Evolutionary conservation across 225 moss, liverwort and hornwort species (phyloP).

Genomic region (Asterella californica): DNA sequence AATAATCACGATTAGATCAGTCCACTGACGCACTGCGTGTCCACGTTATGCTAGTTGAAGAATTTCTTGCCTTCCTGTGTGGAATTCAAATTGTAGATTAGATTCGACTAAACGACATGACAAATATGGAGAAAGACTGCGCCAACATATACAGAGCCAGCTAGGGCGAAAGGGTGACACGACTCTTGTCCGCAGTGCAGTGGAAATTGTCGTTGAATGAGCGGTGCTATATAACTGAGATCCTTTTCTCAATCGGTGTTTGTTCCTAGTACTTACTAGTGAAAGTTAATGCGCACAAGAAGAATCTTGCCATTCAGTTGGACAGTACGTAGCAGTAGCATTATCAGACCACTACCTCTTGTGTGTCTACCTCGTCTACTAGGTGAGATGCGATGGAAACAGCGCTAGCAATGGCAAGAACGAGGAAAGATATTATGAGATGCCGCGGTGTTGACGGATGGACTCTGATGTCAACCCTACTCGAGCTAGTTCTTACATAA

Average conservation of each 20-base stretch:
- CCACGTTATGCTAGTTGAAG: neutral
- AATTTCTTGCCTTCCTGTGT: neutral
- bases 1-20: neutral
- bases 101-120: neutral
- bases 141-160: neutral
- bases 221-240: neutral
- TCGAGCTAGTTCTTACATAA: neutral
- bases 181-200: neutral
- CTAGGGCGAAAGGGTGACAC: neutral
- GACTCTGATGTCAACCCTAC: neutral
- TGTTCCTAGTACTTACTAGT: neutral
- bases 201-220: neutral
- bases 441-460: neutral
- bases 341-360: too few relatives aligned
- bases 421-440: neutral
- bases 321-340: too few relatives aligned
- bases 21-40: neutral
- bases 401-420: neutral
- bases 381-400: too few relatives aligned
- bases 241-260: neutral
- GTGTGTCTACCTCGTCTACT: too few relatives aligned
- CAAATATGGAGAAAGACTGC: neutral
- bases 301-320: neutral
- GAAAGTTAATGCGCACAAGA: neutral
- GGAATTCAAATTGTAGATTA: neutral